phyloP scores from a whole-genome alignment of 805 yeast species.

The Helenozyma baotianmanensis region DNA sequence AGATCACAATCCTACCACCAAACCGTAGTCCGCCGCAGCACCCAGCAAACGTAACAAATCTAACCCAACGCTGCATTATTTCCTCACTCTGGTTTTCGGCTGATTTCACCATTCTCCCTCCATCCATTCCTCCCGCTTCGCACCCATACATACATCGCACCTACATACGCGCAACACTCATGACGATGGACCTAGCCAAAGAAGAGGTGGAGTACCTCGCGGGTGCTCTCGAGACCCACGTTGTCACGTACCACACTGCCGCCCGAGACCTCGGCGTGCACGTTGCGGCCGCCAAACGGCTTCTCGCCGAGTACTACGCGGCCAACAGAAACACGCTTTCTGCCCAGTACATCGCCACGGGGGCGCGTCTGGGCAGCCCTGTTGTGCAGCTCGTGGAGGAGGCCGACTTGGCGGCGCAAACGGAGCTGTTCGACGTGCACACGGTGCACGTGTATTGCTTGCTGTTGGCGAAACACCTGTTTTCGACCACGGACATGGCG shows the following conservation, averaged over 20 bases:
- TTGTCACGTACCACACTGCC: constrained; percentile 39
- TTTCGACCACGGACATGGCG: constrained; percentile 12
- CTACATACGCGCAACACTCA: too few species aligned
- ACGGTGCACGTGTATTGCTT: constrained; percentile 40
- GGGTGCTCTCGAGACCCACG: constrained; percentile 5
- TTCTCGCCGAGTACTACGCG: constrained; percentile 35
- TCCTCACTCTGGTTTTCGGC: too few species aligned
- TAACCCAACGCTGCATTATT: too few species aligned
- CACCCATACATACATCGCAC: too few species aligned
- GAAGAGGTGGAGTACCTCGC: constrained; percentile 30
- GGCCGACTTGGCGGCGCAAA: constrained; percentile 18
- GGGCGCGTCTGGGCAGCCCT: constrained; percentile 17
- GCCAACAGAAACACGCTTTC: constrained; percentile 30
- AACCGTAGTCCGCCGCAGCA: too few species aligned
- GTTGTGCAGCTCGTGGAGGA: constrained; percentile 22
- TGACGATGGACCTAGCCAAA: constrained; percentile 31
- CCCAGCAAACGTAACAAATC: too few species aligned
- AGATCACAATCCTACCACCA: too few species aligned
- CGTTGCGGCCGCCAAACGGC: constrained; percentile 33
- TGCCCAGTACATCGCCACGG: constrained; percentile 41
- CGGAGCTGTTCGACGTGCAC: constrained; percentile 25
- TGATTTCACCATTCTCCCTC: too few species aligned
- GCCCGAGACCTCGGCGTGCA: constrained; percentile 38
- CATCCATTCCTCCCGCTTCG: too few species aligned
- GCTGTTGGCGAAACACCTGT: constrained; percentile 13